These are phyloP conservation scores for Gamsiella multidivaricata DNA, from an alignment of 192 early-diverging fungal species.

Conservation along the genomic window DNA sequence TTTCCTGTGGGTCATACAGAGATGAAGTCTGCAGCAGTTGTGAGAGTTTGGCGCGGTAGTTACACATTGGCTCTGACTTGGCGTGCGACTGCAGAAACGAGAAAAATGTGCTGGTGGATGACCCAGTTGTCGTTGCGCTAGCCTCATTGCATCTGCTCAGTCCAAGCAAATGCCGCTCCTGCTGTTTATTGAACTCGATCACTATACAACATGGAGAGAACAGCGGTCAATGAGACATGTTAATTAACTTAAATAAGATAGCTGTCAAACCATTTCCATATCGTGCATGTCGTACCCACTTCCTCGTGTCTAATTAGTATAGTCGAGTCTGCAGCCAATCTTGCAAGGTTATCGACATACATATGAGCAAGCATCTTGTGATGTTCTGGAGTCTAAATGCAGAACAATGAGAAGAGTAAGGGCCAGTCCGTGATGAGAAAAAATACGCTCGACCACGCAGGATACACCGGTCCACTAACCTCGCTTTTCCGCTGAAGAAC, in stretches of 20 bases:
- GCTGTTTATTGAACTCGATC: conserved; percentile 2
- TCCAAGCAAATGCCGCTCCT: conserved; percentile 3
- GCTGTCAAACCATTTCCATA: no score
- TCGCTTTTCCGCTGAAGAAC: conserved; percentile 60
- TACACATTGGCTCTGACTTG: conserved; percentile 35
- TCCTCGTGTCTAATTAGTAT: neutral
- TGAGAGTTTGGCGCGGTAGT: conserved; percentile 45
- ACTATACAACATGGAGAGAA: conserved; percentile 9
- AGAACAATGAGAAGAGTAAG: neutral
- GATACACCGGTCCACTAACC: no score
- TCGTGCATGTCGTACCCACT: conserved; percentile 4
- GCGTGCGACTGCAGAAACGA: conserved; percentile 24
- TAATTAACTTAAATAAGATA: neutral
- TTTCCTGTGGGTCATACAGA: conserved; percentile 32
- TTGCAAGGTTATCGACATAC: conserved; percentile 29
- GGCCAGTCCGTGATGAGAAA: no score
- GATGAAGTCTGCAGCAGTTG: conserved; percentile 57
- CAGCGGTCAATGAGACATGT: neutral
- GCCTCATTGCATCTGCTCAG: neutral
- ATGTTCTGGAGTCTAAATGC: conserved; percentile 19
- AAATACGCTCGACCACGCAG: no score
- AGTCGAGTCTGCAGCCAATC: neutral
- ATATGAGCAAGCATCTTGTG: conserved; percentile 21
- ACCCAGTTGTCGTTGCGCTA: neutral
- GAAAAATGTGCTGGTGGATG: conserved; percentile 29